Conservation (phyloP, 352 stramenopile genomes). For the Globisporangium paroecandrum region DNA sequence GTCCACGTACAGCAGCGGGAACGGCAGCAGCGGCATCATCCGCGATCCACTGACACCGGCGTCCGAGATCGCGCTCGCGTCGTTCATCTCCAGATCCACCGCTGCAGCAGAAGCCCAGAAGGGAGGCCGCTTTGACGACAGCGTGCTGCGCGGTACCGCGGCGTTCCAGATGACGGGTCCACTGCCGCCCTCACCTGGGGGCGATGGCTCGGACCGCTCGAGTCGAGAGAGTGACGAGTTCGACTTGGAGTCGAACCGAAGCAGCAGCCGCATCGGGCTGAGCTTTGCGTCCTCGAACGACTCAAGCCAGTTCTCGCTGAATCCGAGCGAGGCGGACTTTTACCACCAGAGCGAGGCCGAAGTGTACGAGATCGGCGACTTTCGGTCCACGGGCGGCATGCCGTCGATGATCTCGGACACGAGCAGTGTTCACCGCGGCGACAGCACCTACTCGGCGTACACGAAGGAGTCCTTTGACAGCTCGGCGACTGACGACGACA, state of each 20-base stretch:
- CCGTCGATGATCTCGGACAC: slow-evolving; percentile 10
- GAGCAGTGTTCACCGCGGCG: slow-evolving; percentile 23
- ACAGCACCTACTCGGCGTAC: slow-evolving; percentile 38
- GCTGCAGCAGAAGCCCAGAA: slow-evolving; percentile 14
- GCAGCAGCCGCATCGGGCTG: slow-evolving; percentile 5
- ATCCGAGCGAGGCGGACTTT: slow-evolving; percentile 9
- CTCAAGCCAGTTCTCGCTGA: slow-evolving; percentile 7
- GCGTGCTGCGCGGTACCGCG: slow-evolving; percentile 12
- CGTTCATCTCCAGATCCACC: slow-evolving; percentile 9
- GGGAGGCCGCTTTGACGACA: slow-evolving; percentile 15
- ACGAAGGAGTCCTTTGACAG: slow-evolving; percentile 26
- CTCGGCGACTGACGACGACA: not conserved
- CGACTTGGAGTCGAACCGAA: slow-evolving; percentile 12
- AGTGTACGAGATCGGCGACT: slow-evolving; percentile 20
- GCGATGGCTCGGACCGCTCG: slow-evolving; percentile 1
- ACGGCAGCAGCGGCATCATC: slow-evolving; percentile 14
- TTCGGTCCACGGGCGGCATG: slow-evolving; percentile 20
- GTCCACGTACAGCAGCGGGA: slow-evolving; percentile 15
- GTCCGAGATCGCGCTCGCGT: slow-evolving; percentile 32
- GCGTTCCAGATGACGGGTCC: slow-evolving; percentile 16
- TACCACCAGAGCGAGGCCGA: not conserved
- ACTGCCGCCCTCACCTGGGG: slow-evolving; percentile 10
- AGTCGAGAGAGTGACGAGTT: slow-evolving; percentile 4
- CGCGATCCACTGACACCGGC: slow-evolving; percentile 32
- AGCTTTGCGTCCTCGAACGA: slow-evolving; percentile 14